Percentiles rank a stretch among this genome's conserved stretches.
These are phyloP conservation scores for Hortaea werneckii DNA, from an alignment of 2,329 filamentous ascomycete genomes.

Conservation along the genomic window DNA sequence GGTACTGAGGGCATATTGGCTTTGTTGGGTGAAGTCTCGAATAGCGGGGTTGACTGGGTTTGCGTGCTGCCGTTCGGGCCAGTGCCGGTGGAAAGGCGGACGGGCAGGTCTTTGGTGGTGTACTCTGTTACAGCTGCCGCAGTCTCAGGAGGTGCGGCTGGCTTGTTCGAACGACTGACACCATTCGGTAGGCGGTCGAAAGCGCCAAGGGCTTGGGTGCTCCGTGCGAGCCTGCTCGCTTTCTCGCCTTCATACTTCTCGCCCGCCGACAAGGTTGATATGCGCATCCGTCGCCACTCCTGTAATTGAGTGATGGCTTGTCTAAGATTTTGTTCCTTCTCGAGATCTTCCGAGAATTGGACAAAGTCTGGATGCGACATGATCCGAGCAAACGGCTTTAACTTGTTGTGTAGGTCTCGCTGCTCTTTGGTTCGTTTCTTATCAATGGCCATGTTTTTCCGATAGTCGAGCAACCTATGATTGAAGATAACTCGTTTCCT, in stretches of 20 bases:
- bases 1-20: slow-evolving; percentile 13
- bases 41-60: slow-evolving; percentile 26
- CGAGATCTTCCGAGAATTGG: slow-evolving; percentile 68
- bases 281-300: slow-evolving; percentile 80
- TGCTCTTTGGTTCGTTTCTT: slow-evolving; percentile 97
- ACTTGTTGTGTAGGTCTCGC: slow-evolving; percentile 78
- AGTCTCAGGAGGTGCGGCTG: slow-evolving; percentile 16
- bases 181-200: slow-evolving; percentile 22
- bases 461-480: slow-evolving; percentile 84
- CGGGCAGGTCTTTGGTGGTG: slow-evolving; percentile 23
- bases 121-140: slow-evolving; percentile 21
- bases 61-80: slow-evolving; percentile 17
- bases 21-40: slow-evolving; percentile 11
- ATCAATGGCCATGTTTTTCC: slow-evolving; percentile 78
- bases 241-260: slow-evolving; percentile 94
- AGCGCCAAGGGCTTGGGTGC: slow-evolving; percentile 20
- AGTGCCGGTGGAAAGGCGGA: slow-evolving; percentile 24
- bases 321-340: slow-evolving; percentile 84
- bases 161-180: slow-evolving; percentile 16
- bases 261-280: slow-evolving; percentile 73
- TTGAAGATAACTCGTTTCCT: slow-evolving; percentile 96
- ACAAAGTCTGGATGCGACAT: slow-evolving; percentile 93
- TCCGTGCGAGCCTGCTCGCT: slow-evolving; percentile 55
- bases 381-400: slow-evolving; percentile 91
- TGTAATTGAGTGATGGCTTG: slow-evolving; percentile 85